These are phyloP conservation scores for Tylopilus balloui DNA, from an alignment of 768 basidiomycete species.

Conservation along the genomic window DNA sequence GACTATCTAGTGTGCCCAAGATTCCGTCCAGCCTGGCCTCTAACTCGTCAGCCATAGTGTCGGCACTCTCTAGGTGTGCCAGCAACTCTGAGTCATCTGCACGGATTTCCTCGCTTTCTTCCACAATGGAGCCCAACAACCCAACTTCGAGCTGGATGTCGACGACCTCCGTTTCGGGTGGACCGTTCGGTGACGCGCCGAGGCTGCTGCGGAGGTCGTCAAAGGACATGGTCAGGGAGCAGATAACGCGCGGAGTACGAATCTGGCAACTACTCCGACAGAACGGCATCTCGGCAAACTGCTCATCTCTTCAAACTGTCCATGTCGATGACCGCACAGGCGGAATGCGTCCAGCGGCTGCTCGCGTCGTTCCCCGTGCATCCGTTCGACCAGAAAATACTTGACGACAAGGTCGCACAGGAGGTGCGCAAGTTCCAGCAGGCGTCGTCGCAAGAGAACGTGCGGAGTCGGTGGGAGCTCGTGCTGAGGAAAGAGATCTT, in stretches of 20 bases:
- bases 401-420: constrained; percentile 47
- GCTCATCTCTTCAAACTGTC: not conserved
- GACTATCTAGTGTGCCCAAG: constrained; percentile 51
- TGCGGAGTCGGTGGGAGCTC: constrained; percentile 73
- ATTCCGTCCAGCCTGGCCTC: constrained; percentile 61
- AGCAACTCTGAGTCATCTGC: constrained; percentile 49
- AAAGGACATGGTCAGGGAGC: constrained; percentile 21
- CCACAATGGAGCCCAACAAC: constrained; percentile 30
- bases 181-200: constrained; percentile 7
- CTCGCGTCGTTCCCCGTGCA: constrained; percentile 49
- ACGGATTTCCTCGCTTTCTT: constrained; percentile 20
- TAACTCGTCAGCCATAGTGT: constrained; percentile 55
- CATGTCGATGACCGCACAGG: constrained; percentile 46
- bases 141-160: constrained; percentile 37
- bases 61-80: constrained; percentile 50
- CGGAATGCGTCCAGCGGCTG: constrained; percentile 47
- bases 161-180: not conserved
- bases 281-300: constrained; percentile 25
- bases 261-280: not conserved
- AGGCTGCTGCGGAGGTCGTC: constrained; percentile 20
- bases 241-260: constrained; percentile 23
- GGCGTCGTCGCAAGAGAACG: constrained; percentile 50
- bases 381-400: constrained; percentile 43
- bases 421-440: constrained; percentile 41
- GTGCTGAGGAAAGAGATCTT: constrained; percentile 69